Base-by-base conservation (phyloP, 75 land plant species). In the Selaginella moellendorffii region DNA sequence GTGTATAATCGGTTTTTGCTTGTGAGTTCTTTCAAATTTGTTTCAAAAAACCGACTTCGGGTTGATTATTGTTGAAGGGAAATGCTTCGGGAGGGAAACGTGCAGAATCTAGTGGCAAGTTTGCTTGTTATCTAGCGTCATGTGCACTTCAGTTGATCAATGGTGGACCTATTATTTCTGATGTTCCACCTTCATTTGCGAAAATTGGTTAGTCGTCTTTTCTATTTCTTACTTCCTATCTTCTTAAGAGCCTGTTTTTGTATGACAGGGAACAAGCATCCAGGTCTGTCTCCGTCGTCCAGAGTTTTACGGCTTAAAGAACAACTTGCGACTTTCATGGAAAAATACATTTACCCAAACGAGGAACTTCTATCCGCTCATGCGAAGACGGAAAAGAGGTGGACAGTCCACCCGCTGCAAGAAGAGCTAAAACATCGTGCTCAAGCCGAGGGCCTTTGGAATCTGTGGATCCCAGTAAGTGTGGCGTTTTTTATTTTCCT, bases 41-140 rank as follows among this genome's bases (percentile, higher is more conserved):
- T 14, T 36, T 5, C n/a, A n/a, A n/a, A n/a, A n/a, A n/a, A n/a
- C n/a, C n/a, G n/a, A n/a, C n/a, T n/a, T n/a, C n/a, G n/a, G 14
- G 5, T 36, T 36, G 5, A 36, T 36, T 36, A 36, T 36, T 36
- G 46, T 36, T 36, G 14, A n/a, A 93, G 98, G 98, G 98, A 12
- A 93, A 88, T 85, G 96, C 98, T 24, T 85, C 98, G 27, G 96
- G 90, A 61, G 96, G 95, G 54, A 74, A 83, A 65, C 82, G 83
- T 27, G 86, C 90, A 9, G 76, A 68, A 31, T 24, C 65, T 69
- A 62, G 85, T 29, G 96, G 83, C n/a, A 69, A 67, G 1, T 25
- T 67, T 25, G 82, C 81, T 52, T 75, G 64, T 27, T 70, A 53
- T 66, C 65, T 93, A 23, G 65, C 85, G 53, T 83, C 76, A 30